Percentiles rank a stretch among this genome's conserved stretches.
Conservation (phyloP, 2,329 filamentous ascomycete species). For the Fusarium brevicatenulatum region DNA sequence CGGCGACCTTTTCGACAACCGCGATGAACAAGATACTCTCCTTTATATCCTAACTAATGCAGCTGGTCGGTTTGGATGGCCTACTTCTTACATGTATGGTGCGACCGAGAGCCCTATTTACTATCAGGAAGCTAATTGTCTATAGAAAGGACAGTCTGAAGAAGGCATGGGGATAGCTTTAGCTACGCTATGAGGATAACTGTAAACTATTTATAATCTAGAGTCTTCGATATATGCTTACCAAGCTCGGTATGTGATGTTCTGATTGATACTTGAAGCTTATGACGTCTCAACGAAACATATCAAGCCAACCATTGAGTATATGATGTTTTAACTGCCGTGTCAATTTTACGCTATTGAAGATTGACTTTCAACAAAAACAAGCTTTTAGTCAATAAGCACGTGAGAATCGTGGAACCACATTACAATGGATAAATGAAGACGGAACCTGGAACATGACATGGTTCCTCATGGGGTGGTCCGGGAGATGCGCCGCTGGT, state of each 20-base stretch:
- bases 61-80: neutral
- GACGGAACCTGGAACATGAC: neutral
- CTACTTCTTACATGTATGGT: neutral
- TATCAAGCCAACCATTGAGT: too few relatives aligned
- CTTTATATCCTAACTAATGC: neutral
- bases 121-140: neutral
- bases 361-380: too few relatives aligned
- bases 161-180: neutral
- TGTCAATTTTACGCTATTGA: too few relatives aligned
- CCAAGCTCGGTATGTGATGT: neutral
- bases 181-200: accelerated
- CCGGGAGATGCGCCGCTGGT: neutral
- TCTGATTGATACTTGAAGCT: too few relatives aligned
- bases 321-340: too few relatives aligned
- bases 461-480: neutral
- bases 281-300: too few relatives aligned
- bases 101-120: accelerated
- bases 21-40: neutral
- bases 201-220: neutral
- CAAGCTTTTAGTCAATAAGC: too few relatives aligned
- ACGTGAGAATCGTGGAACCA: too few relatives aligned
- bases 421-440: neutral
- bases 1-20: slow-evolving; percentile 45
- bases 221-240: accelerated
- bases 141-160: neutral